Conservation (phyloP, 2,329 filamentous ascomycete species). For the Fusarium devonianum region DNA sequence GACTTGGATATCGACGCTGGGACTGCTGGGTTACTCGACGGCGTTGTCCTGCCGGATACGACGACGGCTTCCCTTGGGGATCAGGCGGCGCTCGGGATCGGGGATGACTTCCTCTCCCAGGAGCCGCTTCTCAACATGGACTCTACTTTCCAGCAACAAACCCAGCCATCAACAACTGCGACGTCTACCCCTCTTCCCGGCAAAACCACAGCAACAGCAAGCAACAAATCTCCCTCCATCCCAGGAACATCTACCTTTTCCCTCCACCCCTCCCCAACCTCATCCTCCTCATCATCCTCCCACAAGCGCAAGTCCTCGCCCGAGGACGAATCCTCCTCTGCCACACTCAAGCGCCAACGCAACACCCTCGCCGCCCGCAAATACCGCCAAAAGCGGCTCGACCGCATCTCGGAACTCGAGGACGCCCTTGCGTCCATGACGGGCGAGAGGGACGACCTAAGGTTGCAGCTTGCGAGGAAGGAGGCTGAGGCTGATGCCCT, state of each 20-base stretch:
- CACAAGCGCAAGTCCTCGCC: conserved; percentile 37
- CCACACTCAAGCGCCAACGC: conserved; percentile 64
- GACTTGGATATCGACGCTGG: conserved; percentile 13
- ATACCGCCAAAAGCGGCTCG: conserved; percentile 74
- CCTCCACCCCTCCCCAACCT: conserved; percentile 26
- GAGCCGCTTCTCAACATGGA: conserved; percentile 24
- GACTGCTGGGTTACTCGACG: conserved; percentile 26
- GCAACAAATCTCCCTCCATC: conserved; percentile 32
- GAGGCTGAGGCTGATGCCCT: conserved; percentile 71
- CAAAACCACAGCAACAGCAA: conserved; percentile 5
- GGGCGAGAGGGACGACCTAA: conserved; percentile 68
- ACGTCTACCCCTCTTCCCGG: conserved; percentile 6
- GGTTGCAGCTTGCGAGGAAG: conserved; percentile 66
- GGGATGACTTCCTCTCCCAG: conserved; percentile 27
- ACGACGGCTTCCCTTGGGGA: conserved; percentile 2
- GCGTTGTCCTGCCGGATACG: conserved; percentile 22
- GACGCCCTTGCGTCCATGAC: conserved; percentile 64
- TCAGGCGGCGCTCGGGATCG: conserved; percentile 22
- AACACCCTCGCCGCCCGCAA: conserved; percentile 77
- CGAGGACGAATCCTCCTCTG: conserved; percentile 36
- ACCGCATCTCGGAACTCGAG: conserved; percentile 70
- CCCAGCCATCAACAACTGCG: conserved; percentile 11
- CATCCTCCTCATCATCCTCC: conserved; percentile 20
- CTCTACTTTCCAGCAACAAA: conserved; percentile 22
- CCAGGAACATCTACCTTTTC: conserved; percentile 38